Evolutionary conservation across 2,329 filamentous ascomycete species (phyloP), one percentile per base, ranked within the genome.

Genomic region (Neobulgaria alba): DNA sequence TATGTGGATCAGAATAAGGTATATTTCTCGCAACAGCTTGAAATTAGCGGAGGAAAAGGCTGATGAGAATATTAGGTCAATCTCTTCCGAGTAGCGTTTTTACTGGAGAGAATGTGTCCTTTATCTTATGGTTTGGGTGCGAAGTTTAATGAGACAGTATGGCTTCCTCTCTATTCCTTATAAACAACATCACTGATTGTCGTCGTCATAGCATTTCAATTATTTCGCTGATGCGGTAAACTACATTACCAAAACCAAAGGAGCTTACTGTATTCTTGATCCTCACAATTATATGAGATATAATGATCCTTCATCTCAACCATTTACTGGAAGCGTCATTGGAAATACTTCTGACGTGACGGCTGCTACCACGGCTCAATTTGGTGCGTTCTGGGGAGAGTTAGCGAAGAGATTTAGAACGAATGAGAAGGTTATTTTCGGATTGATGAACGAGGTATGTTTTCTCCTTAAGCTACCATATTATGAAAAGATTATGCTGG

Each of bases 231-330:
- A 67, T 33, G 66, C 69, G 0, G 62, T 72, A 2, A 65, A 71
- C 53, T 71, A 72, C 47, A 67, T 72, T 47, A 72, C 69, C 2
- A 50, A 61, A 20, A 69, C 61, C 12, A 68, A 69, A 47, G 65
- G 62, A 7, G 57, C 54, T 15, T 65, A 72, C 46, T 63, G 61
- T 8, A 68, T 73, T 43, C 55, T 73, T 2, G 69, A 72, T 50
- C 68, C 68, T 3, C 69, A 72, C 57, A 72, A 71, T 53, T 70
- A 72, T 51, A 72, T 72, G 69, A 62, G 69, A 3, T 73, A 73
- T 55, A 71, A 71, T 47, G 61, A 73, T 49, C 69, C 69, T 1
- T 66, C 62, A 14, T 59, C 61, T 20, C 69, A 73, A 50, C 69
- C 70, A 3, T 63, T 57, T 40, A 65, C 62, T 5, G 69, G 69